These are phyloP conservation scores for Thielaviopsis euricoi DNA, from an alignment of 2,329 filamentous ascomycete genomes.

Conservation along the genomic window DNA sequence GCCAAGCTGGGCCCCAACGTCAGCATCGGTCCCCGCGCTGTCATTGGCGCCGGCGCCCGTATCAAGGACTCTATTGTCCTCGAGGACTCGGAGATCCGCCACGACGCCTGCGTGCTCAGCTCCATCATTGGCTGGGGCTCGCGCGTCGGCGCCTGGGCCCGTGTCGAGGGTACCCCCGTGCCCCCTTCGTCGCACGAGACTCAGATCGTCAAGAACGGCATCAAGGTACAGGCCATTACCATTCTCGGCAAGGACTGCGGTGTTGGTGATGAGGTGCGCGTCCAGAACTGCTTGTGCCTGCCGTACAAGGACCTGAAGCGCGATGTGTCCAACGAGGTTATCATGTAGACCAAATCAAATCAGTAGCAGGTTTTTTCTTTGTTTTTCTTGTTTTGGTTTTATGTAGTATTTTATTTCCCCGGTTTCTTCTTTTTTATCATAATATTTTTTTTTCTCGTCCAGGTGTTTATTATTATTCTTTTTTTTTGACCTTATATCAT, in stretches of 20 bases:
- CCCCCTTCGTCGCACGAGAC: slow-evolving; percentile 78
- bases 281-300: slow-evolving; percentile 95
- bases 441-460: too few species aligned
- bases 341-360: slow-evolving; percentile 51
- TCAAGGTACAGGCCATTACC: slow-evolving; percentile 97
- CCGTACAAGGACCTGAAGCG: slow-evolving; percentile 97
- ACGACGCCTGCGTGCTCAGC: slow-evolving; percentile 90
- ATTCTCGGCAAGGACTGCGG: slow-evolving; percentile 93
- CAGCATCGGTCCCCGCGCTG: slow-evolving; percentile 77
- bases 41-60: slow-evolving; percentile 71
- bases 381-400: neutral
- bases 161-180: slow-evolving; percentile 88
- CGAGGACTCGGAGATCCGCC: slow-evolving; percentile 89
- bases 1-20: slow-evolving; percentile 96
- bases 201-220: slow-evolving; percentile 90
- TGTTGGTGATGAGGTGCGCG: slow-evolving; percentile 83
- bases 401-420: neutral
- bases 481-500: too few species aligned
- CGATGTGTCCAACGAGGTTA: slow-evolving; percentile 77
- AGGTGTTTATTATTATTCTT: too few species aligned
- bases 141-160: slow-evolving; percentile 91
- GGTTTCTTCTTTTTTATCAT: too few species aligned
- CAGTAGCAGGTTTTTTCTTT: neutral
- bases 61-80: slow-evolving; percentile 94
- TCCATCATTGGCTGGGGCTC: slow-evolving; percentile 95